Percentiles rank a stretch among this genome's conserved stretches.
These are phyloP conservation scores for Zopfia rhizophila DNA, from an alignment of 2,329 filamentous ascomycete species.

Conservation along the genomic window DNA sequence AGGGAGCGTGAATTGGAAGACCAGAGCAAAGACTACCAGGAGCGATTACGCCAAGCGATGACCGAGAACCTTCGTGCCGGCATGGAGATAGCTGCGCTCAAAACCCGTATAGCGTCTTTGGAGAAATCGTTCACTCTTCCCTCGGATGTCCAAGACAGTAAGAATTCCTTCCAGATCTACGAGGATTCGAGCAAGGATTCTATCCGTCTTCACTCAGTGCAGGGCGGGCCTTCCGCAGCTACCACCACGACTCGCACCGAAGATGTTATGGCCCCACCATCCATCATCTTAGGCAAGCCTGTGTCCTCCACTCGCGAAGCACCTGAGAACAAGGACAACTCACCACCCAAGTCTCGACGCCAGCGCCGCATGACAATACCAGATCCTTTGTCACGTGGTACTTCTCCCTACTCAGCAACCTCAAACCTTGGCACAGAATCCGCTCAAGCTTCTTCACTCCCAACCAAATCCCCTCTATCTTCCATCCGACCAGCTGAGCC, in stretches of 20 bases:
- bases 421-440: conserved; percentile 29
- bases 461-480: conserved; percentile 31
- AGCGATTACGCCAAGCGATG: conserved; percentile 46
- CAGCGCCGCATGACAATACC: conserved; percentile 42
- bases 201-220: conserved; percentile 16
- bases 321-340: neutral
- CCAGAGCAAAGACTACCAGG: conserved; percentile 62
- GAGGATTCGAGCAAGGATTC: conserved; percentile 41
- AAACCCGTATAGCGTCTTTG: conserved; percentile 40
- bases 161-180: conserved; percentile 41
- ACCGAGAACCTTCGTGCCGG: conserved; percentile 43
- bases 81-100: conserved; percentile 47
- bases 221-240: conserved; percentile 4
- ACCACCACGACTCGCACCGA: neutral
- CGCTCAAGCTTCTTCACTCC: conserved; percentile 31
- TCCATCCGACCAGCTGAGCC: conserved; percentile 14
- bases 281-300: conserved; percentile 13
- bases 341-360: conserved; percentile 19
- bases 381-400: conserved; percentile 24
- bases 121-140: conserved; percentile 35
- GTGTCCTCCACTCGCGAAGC: conserved; percentile 27
- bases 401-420: conserved; percentile 6
- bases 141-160: conserved; percentile 27
- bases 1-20: conserved; percentile 74
- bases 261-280: conserved; percentile 3